A percentile compares a stretch with the other conserved stretches of the same genome.
These are phyloP conservation scores for Musa schizocarpa DNA, from an alignment of 176 grass and related monocot genomes.

Conservation along the genomic window DNA sequence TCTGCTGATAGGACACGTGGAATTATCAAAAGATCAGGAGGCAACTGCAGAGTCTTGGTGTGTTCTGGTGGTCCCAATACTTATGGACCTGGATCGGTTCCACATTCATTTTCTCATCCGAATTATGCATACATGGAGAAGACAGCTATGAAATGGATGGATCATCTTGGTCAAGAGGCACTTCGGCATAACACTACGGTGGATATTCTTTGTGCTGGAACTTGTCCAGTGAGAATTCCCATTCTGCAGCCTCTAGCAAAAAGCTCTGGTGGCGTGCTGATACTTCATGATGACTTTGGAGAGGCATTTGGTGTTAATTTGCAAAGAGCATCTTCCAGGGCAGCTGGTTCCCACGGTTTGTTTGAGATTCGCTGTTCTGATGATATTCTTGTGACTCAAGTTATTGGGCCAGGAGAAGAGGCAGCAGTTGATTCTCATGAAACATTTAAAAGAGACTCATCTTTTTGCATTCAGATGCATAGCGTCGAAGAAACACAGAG, in stretches of 20 bases:
- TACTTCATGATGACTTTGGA: slow-evolving; percentile 97
- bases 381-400: slow-evolving; percentile 85
- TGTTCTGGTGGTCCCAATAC: slow-evolving; percentile 77
- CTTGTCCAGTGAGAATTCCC: slow-evolving; percentile 75
- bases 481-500: slow-evolving; percentile 83
- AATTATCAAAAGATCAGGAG: slow-evolving; percentile 82
- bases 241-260: slow-evolving; percentile 80
- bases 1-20: slow-evolving; percentile 60
- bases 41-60: slow-evolving; percentile 80
- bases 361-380: slow-evolving; percentile 94
- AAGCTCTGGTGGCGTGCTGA: slow-evolving; percentile 83
- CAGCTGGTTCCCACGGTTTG: slow-evolving; percentile 75
- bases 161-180: slow-evolving; percentile 73
- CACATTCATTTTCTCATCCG: slow-evolving; percentile 64
- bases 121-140: slow-evolving; percentile 96
- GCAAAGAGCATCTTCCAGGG: slow-evolving; percentile 73
- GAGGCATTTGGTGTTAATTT: slow-evolving; percentile 97
- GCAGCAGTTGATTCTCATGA: slow-evolving; percentile 80
- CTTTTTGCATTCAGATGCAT: slow-evolving; percentile 87
- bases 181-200: slow-evolving; percentile 56
- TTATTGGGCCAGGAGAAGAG: slow-evolving; percentile 96
- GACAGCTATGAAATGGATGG: slow-evolving; percentile 76
- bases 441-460: slow-evolving; percentile 79
- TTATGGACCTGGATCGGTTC: slow-evolving; percentile 76
- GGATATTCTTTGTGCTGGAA: slow-evolving; percentile 91